Base-by-base conservation (phyloP, 306 rosid species). In the Citrullus mucosospermus region DNA sequence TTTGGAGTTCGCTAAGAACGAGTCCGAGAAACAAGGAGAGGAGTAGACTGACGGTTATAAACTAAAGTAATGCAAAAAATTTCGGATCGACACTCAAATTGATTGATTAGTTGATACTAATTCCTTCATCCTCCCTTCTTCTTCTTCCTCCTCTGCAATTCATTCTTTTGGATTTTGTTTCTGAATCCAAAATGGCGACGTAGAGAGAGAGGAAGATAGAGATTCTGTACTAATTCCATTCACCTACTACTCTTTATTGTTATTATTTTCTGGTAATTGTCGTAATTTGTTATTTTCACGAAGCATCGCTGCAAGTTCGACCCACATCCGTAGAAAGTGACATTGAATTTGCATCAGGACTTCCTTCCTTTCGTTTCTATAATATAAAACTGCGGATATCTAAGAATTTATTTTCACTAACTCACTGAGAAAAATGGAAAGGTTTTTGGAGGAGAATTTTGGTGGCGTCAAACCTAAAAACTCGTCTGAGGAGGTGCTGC, bases 401-500 rank as follows among this genome's bases (percentile, higher is more conserved):
- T 22, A 44, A 13, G 22, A 70, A 20, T 22, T 70, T 46, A n/a
- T 25, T 71, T 71, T 48, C 58, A 44, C 32, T 22, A 44, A 44
- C 36, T 44, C 38, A 13, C 75, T 18, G 20, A 9, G 71, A 34
- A 43, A 28, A 43, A 88, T 89, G 96, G 97, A 91, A 80, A 85
- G 75, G 65, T 88, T 82, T 77, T 16, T 92, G 72, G 87, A 91
- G 5, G 85, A 90, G 84, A 82, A 87, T 79, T 95, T 95, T 55
- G 88, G 80, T 15, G 88, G 63, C 16, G 95, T 95, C 43, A 83
- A 89, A 81, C 51, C 90, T 0, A 95, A 92, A 82, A 82, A 89
- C 50, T 88, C 97, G 0, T 84, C 96, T 1, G 90, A 85, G 2
- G 97, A 95, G 80, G 86, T 84, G 34, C 88, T 95, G 78, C 87